Conservation (phyloP, 345 rosid genomes). For the Odontarrhena argentea region DNA sequence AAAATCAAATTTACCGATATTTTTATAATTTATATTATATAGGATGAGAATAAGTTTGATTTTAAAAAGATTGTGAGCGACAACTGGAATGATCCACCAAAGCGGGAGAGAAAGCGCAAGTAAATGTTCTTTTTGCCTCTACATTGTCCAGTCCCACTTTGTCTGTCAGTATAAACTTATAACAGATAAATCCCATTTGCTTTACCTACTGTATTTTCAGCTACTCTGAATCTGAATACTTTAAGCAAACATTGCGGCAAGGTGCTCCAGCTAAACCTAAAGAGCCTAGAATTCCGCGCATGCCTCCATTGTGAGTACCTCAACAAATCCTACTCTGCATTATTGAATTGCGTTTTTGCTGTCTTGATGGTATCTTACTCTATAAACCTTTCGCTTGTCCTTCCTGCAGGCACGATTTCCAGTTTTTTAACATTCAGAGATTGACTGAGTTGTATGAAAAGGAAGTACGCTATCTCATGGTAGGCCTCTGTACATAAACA, state of each 20-base stretch:
- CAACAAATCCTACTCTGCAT: constrained; percentile 15
- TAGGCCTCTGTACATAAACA: constrained; percentile 41
- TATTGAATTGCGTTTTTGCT: constrained; percentile 1
- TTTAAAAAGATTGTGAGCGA: constrained; percentile 94
- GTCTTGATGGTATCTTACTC: constrained; percentile 17
- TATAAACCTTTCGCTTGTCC: constrained; percentile 5
- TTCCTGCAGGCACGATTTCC: constrained; percentile 85
- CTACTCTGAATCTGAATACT: constrained; percentile 96
- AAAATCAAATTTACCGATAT: background rate
- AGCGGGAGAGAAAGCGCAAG: constrained; percentile 99
- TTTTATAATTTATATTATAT: constrained; percentile 3
- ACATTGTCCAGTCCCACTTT: constrained; percentile 25
- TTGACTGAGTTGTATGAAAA: constrained; percentile 94
- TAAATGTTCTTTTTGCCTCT: constrained; percentile 42
- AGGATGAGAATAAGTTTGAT: constrained; percentile 94
- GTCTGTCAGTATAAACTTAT: constrained; percentile 9
- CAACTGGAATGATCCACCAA: constrained; percentile 98
- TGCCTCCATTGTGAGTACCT: constrained; percentile 88
- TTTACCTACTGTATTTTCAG: constrained; percentile 42
- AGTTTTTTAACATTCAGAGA: constrained; percentile 96
- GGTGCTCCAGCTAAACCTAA: constrained; percentile 90
- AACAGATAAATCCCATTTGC: constrained; percentile 2
- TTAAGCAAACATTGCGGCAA: constrained; percentile 96
- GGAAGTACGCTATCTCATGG: constrained; percentile 98
- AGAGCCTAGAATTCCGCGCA: constrained; percentile 98